phyloP scores from a whole-genome alignment of 306 rosid species.

The Corylus avellana region DNA sequence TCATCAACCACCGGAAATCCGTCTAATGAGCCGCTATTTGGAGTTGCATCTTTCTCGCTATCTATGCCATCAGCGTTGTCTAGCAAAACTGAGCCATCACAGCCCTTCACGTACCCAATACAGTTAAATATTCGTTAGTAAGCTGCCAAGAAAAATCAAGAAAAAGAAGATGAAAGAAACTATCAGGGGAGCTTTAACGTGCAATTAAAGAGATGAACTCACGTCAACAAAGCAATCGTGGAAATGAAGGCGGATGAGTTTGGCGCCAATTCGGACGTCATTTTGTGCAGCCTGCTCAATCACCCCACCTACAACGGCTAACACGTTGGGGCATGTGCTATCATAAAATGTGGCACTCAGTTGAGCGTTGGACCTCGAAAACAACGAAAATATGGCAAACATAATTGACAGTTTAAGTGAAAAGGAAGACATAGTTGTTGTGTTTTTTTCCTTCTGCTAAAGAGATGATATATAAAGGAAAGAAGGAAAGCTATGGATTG shows the following conservation, averaged over 20 bases:
- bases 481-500: too few relatives aligned
- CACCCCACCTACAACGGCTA: slow-evolving; percentile 28
- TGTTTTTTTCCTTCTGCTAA: not conserved
- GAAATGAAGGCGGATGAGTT: slow-evolving; percentile 41
- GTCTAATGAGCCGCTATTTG: slow-evolving; percentile 10
- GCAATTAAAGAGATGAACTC: not conserved
- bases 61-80: slow-evolving; percentile 30
- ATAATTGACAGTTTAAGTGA: slow-evolving; percentile 1
- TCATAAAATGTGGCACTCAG: slow-evolving; percentile 26
- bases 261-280: slow-evolving; percentile 32
- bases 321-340: slow-evolving; percentile 26
- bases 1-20: slow-evolving; percentile 44
- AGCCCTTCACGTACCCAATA: slow-evolving; percentile 33
- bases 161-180: not conserved
- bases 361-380: slow-evolving; percentile 24
- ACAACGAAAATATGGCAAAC: not conserved
- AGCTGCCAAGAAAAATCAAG: too few relatives aligned
- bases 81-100: slow-evolving; percentile 50
- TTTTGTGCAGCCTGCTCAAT: slow-evolving; percentile 24
- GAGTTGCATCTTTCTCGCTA: slow-evolving; percentile 27
- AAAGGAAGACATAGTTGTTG: not conserved
- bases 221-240: slow-evolving; percentile 43
- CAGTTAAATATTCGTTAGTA: not conserved
- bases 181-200: too few relatives aligned
- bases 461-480: too few relatives aligned